Base-by-base conservation (phyloP, 2,329 filamentous ascomycete genomes). In the Orbilia ellipsospora region DNA sequence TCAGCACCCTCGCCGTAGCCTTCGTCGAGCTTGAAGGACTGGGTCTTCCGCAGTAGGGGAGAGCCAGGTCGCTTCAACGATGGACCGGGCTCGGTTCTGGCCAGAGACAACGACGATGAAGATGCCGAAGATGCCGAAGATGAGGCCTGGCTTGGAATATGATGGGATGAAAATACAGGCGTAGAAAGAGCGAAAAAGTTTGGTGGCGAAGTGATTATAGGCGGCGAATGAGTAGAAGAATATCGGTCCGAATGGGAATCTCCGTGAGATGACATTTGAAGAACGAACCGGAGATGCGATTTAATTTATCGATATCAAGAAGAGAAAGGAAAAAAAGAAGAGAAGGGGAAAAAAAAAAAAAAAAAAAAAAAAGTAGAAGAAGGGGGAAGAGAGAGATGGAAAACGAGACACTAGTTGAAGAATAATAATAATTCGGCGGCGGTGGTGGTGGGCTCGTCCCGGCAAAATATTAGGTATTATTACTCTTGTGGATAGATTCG, bases 211-310 rank as follows among this genome's bases (percentile, higher is more conserved):
- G 16, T 18, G 36, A 51, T 36, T 54, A 23, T 55, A 1, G 1
- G 26, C 36, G 48, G 45, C 15, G 61, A 50, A 4, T 42, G 48
- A 40, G 62, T 40, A 66, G 69, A 20, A 62, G 57, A 61, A 48
- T 62, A 54, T 59, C 63, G 70, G 52, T 68, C 70, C 63, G 60
- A 52, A 75, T 59, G 57, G 55, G 70, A 59, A 51, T 74, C 63
- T 64, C 57, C 70, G 63, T 68, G 57, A 26, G 70, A 68, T 75
- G 70, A 75, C 70, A 75, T 75, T 69, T 69, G 64, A 69, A 68
- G 56, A 52, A 50, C 31, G 44, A 48, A 15, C 59, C 26, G 51
- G 18, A n/a, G 31, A 40, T 20, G 20, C 12, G 26, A 28, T 26
- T 18, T 23, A 20, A 26, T 55, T 23, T 16, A 10, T 20, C 2